Percentiles rank a stretch among this genome's conserved stretches.
Evolutionary conservation across 495 filamentous ascomycete genomes (phyloP).

Genomic region (Cercophora sp.): DNA sequence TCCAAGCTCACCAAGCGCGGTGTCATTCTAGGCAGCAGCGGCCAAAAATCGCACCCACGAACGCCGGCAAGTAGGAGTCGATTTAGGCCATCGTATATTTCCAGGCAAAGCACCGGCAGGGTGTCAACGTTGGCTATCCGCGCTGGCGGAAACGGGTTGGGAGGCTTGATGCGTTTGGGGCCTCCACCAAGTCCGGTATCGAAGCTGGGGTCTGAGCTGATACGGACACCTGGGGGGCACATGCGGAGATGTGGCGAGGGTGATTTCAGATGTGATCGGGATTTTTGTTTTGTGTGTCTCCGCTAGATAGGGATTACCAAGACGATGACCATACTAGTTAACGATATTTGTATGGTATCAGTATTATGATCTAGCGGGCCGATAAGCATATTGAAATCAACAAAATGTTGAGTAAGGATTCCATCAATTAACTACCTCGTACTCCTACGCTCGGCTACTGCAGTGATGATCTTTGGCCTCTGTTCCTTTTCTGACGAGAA

Average conservation of each 20-base stretch:
- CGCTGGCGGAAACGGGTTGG: background rate
- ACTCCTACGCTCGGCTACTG: too few species aligned
- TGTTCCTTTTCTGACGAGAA: too few species aligned
- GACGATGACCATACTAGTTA: too few species aligned
- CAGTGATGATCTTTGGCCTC: too few species aligned
- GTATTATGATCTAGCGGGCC: too few species aligned
- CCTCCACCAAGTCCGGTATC: background rate
- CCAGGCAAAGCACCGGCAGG: background rate
- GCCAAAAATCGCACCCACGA: too few species aligned
- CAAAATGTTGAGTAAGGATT: too few species aligned
- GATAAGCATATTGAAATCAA: too few species aligned
- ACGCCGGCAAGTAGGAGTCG: too few species aligned
- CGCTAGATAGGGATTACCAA: too few species aligned
- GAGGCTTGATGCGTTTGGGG: background rate
- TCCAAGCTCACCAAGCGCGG: background rate
- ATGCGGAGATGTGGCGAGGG: constrained; percentile 43
- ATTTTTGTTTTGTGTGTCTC: constrained; percentile 50
- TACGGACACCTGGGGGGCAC: constrained; percentile 41
- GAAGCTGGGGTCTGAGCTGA: constrained; percentile 12
- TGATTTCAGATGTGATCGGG: constrained; percentile 42
- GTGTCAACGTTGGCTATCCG: background rate
- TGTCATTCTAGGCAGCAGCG: background rate
- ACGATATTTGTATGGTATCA: too few species aligned
- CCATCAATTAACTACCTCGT: too few species aligned
- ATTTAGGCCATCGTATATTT: background rate